Percentiles rank a stretch among this genome's conserved stretches.
phyloP scores from a whole-genome alignment of 2,329 filamentous ascomycete species.

The Monosporascus cannonballus region DNA sequence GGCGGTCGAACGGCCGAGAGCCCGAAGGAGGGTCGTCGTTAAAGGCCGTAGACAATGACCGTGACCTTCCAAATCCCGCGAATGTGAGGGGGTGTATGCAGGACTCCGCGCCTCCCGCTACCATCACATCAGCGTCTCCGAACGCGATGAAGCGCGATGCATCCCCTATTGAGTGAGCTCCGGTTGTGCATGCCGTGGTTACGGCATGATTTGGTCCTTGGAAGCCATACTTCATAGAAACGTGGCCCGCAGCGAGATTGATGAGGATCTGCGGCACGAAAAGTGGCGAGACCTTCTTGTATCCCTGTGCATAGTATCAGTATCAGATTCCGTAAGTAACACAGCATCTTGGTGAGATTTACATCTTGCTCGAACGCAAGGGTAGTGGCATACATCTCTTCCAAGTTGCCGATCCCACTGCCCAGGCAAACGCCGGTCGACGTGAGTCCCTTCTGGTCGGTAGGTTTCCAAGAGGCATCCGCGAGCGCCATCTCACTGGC shows the following conservation, averaged over 20 bases:
- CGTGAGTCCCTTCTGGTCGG: conserved; percentile 56
- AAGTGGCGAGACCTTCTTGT: conserved; percentile 85
- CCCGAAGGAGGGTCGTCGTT: conserved; percentile 66
- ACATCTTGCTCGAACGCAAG: conserved; percentile 69
- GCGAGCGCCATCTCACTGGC: conserved; percentile 79
- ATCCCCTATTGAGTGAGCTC: conserved; percentile 90
- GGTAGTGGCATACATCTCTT: conserved; percentile 82
- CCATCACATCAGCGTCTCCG: conserved; percentile 90
- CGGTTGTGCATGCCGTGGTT: conserved; percentile 94
- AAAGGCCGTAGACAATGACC: conserved; percentile 76
- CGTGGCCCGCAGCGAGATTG: conserved; percentile 90
- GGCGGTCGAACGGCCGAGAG: conserved; percentile 81
- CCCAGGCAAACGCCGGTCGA: conserved; percentile 86
- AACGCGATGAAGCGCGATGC: conserved; percentile 87
- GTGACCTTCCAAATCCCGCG: conserved; percentile 81
- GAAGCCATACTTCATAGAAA: conserved; percentile 88
- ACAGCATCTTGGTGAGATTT: conserved; percentile 24
- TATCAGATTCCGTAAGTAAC: conserved; percentile 5
- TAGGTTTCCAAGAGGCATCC: conserved; percentile 73
- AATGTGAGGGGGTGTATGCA: conserved; percentile 94
- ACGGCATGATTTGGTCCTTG: conserved; percentile 87
- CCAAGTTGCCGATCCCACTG: conserved; percentile 90
- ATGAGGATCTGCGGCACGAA: conserved; percentile 92
- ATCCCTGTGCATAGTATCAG: conserved; percentile 52
- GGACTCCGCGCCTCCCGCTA: conserved; percentile 91